Percentiles rank a stretch among this genome's conserved stretches.
Evolutionary conservation across 176 grass and related monocot species (phyloP).

Genomic region (Oryza officinalis): DNA sequence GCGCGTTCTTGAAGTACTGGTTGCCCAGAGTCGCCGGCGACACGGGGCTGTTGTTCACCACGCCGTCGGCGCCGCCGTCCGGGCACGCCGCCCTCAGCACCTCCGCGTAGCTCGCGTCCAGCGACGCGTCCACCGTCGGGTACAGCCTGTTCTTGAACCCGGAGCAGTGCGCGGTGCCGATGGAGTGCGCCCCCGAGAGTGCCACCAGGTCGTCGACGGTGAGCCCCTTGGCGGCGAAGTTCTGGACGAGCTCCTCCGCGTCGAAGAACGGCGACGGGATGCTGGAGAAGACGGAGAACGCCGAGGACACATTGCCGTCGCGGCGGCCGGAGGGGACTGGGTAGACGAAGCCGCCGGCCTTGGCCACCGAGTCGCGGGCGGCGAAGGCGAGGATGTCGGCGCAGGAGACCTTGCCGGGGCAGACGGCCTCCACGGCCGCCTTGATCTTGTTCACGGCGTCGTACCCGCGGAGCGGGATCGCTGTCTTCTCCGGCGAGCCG

Average conservation of each 20-base stretch:
- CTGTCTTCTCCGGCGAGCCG: slow-evolving; percentile 44
- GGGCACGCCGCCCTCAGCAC: slow-evolving; percentile 35
- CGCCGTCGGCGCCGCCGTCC: background rate
- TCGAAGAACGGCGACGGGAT: slow-evolving; percentile 33
- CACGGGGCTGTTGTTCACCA: slow-evolving; percentile 36
- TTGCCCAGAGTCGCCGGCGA: slow-evolving; percentile 15
- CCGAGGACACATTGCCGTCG: slow-evolving; percentile 37
- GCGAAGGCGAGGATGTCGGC: slow-evolving; percentile 88
- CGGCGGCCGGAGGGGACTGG: slow-evolving; percentile 39
- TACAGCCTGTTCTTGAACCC: slow-evolving; percentile 41
- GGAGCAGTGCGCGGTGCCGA: slow-evolving; percentile 43
- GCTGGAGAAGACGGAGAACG: slow-evolving; percentile 21
- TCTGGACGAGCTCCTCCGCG: slow-evolving; percentile 12
- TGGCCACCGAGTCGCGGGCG: slow-evolving; percentile 44
- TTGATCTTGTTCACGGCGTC: slow-evolving; percentile 44
- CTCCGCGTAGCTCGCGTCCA: slow-evolving; percentile 31
- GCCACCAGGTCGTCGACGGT: slow-evolving; percentile 42
- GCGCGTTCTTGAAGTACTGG: slow-evolving; percentile 33
- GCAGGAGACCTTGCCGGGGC: slow-evolving; percentile 61
- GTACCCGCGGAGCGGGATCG: slow-evolving; percentile 41
- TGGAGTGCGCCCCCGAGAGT: slow-evolving; percentile 48
- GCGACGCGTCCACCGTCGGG: slow-evolving; percentile 32
- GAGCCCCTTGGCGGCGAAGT: slow-evolving; percentile 38
- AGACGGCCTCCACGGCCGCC: slow-evolving; percentile 33
- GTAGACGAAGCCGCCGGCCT: slow-evolving; percentile 32